phyloP scores from a whole-genome alignment of 2,329 filamentous ascomycete genomes.

The Ceratocystis ficicola region DNA sequence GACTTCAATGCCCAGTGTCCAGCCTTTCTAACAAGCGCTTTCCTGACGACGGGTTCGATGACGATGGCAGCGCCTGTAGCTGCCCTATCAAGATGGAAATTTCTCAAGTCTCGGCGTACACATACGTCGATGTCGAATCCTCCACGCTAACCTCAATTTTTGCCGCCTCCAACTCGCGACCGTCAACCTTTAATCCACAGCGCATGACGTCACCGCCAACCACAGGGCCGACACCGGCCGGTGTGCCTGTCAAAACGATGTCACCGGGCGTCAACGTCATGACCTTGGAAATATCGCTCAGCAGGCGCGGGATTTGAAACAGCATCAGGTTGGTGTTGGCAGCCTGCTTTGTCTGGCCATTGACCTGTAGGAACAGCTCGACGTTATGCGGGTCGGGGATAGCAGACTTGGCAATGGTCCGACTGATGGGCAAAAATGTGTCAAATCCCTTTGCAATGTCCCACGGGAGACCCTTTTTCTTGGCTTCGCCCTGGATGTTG shows the following conservation, averaged over 20 bases:
- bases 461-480: constrained; percentile 94
- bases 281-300: constrained; percentile 85
- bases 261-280: constrained; percentile 91
- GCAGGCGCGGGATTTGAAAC: constrained; percentile 72
- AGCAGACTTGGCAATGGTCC: constrained; percentile 63
- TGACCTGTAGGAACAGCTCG: constrained; percentile 76
- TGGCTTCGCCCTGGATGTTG: constrained; percentile 91
- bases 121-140: constrained; percentile 65
- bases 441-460: constrained; percentile 95
- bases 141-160: constrained; percentile 72
- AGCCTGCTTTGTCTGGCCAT: constrained; percentile 62
- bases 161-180: constrained; percentile 74
- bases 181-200: constrained; percentile 66
- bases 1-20: not conserved
- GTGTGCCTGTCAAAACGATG: constrained; percentile 90
- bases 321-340: constrained; percentile 93
- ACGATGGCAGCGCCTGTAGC: not conserved
- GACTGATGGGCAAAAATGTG: constrained; percentile 82
- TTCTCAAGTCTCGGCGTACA: constrained; percentile 57
- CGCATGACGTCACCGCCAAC: constrained; percentile 76
- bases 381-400: constrained; percentile 82
- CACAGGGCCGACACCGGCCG: constrained; percentile 85
- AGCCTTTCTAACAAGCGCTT: not conserved
- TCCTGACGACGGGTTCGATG: not conserved
- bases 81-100: not conserved